Base-by-base conservation (phyloP, 257 asterid species). In the Fraxinus americana region DNA sequence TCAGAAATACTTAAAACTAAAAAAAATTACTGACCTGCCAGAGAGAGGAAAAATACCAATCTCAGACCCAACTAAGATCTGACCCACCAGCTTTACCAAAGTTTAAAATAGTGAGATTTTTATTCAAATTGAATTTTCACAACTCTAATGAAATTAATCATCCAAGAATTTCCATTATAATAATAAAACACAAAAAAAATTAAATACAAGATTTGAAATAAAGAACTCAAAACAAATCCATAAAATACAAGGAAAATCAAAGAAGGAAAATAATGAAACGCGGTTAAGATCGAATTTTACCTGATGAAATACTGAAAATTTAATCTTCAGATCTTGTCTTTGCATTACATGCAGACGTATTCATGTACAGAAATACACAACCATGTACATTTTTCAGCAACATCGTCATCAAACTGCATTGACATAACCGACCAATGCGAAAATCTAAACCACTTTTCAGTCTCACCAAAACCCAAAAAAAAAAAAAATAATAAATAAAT, bases 71-170 rank as follows among this genome's bases (percentile, higher is more conserved):
- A 74, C 74, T 78, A 72, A 72, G 70, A 83, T 80, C 79, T 81
- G 86, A 80, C 75, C 83, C 67, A 66, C 79, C 75, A 76, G 72
- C 69, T 70, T 75, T 77, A 71, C 79, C 78, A 78, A 70, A 76
- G 52, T 17, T 54, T 59, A 73, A 79, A 76, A 71, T 41, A 79
- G 9, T 50, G 43, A 74, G 29, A 76, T 48, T 67, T n/a, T 65
- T 19, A 67, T 69, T 79, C 77, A 72, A 75, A 39, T 73, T 35
- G 68, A 39, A 77, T 76, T 36, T 16, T 50, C 54, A 72, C 71
- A 84, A 67, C 75, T 61, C 69, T 65, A 57, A 72, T 69, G 67
- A 52, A 82, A 77, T 73, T 59, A 75, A 77, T 63, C 84, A 72
- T 73, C 65, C 14, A 54, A 54, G 2, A 76, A 36, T 67, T 74